A percentile compares a stretch with the other conserved stretches of the same genome.
phyloP scores from a whole-genome alignment of 352 stramenopile species.

The Albugo candida region DNA sequence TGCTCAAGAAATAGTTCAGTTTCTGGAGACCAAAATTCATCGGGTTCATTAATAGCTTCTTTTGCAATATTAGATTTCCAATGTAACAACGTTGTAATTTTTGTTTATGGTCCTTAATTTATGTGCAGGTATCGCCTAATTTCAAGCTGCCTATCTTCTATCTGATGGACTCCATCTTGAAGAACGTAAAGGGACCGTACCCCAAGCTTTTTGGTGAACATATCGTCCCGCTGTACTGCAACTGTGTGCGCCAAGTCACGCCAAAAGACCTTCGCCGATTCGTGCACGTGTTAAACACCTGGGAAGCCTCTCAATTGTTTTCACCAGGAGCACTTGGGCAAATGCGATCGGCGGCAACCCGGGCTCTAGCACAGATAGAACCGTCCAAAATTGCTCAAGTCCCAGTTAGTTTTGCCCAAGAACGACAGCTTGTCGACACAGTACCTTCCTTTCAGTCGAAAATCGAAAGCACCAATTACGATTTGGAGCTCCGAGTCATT shows the following conservation, averaged over 20 bases:
- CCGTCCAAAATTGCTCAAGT: slow-evolving; percentile 14
- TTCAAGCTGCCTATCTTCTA: slow-evolving; percentile 83
- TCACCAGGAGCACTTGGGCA: slow-evolving; percentile 23
- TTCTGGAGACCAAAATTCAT: slow-evolving; percentile 80
- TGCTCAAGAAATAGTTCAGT: slow-evolving; percentile 67
- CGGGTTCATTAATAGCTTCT: slow-evolving; percentile 21
- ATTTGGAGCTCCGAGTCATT: slow-evolving; percentile 61
- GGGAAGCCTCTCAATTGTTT: slow-evolving; percentile 50
- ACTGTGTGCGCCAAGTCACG: slow-evolving; percentile 62
- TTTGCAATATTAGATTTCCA: slow-evolving; percentile 2
- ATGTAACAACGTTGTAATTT: neutral
- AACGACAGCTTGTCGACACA: slow-evolving; percentile 7
- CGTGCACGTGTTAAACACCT: slow-evolving; percentile 72
- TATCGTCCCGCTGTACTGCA: slow-evolving; percentile 70
- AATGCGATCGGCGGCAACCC: slow-evolving; percentile 48
- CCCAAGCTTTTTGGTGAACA: slow-evolving; percentile 34
- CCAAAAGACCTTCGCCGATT: slow-evolving; percentile 67
- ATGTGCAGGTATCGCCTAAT: slow-evolving; percentile 33
- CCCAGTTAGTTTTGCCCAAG: slow-evolving; percentile 29
- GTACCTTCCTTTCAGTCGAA: neutral
- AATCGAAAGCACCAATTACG: slow-evolving; percentile 19
- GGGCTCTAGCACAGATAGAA: slow-evolving; percentile 25
- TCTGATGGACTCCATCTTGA: slow-evolving; percentile 79
- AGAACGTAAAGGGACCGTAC: slow-evolving; percentile 71
- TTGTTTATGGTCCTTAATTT: slow-evolving; percentile 2